A percentile compares a stretch with the other conserved stretches of the same genome.
Conservation (phyloP, 228 moss, liverwort and hornwort genomes). For the Sphagnum magellanicum region DNA sequence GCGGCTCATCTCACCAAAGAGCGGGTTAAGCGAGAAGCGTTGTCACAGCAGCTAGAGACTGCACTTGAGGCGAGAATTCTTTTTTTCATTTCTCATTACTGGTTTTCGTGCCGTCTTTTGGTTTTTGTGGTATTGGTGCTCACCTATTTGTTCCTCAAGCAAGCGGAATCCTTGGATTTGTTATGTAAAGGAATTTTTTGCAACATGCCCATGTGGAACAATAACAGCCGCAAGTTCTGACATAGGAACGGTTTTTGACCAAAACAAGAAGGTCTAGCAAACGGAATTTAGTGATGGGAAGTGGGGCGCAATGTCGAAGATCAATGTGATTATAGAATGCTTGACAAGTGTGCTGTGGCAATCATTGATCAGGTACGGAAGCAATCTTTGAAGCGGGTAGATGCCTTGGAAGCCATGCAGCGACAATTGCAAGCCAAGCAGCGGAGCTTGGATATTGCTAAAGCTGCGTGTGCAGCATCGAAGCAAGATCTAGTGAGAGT, state of each 20-base stretch:
- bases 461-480: constrained; percentile 23
- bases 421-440: constrained; percentile 57
- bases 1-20: constrained; percentile 40
- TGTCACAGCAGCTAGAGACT: constrained; percentile 41
- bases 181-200: neutral
- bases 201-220: neutral
- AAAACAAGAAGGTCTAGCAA: neutral
- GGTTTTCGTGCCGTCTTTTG: neutral
- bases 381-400: constrained; percentile 49
- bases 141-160: neutral
- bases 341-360: no score
- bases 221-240: neutral
- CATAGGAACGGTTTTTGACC: neutral
- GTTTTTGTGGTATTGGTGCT: neutral
- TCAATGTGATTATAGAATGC: no score
- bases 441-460: constrained; percentile 34
- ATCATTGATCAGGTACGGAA: constrained; percentile 42
- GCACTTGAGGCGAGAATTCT: constrained; percentile 29
- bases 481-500: constrained; percentile 38
- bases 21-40: constrained; percentile 40
- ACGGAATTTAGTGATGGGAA: neutral
- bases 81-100: neutral
- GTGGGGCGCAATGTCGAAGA: neutral
- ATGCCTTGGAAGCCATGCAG: constrained; percentile 72
- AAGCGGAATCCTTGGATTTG: neutral